A percentile compares a stretch with the other conserved stretches of the same genome.
Evolutionary conservation across 164 flowering plant genomes (phyloP).

Genomic region (Taxillus chinensis): DNA sequence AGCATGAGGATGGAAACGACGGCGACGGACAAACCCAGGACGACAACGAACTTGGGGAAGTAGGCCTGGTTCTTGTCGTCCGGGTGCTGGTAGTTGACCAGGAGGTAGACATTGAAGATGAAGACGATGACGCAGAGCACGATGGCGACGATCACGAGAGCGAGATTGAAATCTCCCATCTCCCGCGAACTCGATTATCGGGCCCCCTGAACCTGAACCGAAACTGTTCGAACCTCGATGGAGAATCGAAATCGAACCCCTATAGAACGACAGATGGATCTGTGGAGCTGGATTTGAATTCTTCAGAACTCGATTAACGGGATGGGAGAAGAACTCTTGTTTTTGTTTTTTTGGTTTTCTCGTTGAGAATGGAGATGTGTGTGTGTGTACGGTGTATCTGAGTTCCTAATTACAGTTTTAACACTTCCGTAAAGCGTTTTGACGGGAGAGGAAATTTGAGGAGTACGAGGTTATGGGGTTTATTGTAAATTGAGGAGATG

Average conservation of each 20-base stretch:
- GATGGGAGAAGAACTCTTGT: no score
- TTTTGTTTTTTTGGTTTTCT: no score
- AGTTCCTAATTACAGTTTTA: no score
- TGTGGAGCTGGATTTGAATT: no score
- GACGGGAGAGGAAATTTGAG: no score
- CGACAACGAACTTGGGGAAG: conserved; percentile 93
- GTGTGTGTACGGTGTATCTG: no score
- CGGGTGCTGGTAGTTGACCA: conserved; percentile 91
- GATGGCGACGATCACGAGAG: conserved; percentile 81
- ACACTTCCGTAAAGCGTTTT: no score
- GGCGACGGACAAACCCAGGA: conserved; percentile 82
- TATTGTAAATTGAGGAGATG: no score
- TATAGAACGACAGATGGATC: no score
- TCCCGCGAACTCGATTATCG: background rate
- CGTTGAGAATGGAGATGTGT: no score
- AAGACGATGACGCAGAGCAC: conserved; percentile 73
- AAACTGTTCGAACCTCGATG: background rate
- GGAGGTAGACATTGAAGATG: conserved; percentile 84
- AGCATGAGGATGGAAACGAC: conserved; percentile 90
- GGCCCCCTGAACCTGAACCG: conserved; percentile 2
- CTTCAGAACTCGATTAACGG: no score
- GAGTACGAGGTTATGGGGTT: no score
- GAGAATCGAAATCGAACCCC: background rate
- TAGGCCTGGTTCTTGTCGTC: conserved; percentile 94
- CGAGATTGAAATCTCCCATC: conserved; percentile 98